Percentiles rank a stretch among this genome's conserved stretches.
Conservation (phyloP, 2,329 filamentous ascomycete species). For the Cladophialophora exuberans region DNA sequence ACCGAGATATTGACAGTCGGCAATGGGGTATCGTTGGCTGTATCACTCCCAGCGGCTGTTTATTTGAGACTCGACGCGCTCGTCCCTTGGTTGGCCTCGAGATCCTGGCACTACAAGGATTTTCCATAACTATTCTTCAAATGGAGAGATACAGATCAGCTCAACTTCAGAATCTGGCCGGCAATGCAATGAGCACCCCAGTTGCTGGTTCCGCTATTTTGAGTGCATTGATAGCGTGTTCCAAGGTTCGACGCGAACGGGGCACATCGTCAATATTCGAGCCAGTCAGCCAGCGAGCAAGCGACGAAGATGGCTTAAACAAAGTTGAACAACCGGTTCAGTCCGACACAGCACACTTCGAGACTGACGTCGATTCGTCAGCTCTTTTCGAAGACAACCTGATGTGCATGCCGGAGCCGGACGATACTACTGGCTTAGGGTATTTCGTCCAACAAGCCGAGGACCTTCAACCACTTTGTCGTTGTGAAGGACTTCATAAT, state of each 20-base stretch:
- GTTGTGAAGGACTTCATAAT: slow-evolving; percentile 57
- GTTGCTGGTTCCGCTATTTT: slow-evolving; percentile 69
- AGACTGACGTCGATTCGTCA: no score
- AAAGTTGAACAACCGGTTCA: no score
- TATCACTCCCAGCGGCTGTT: slow-evolving; percentile 67
- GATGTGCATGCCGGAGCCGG: neutral
- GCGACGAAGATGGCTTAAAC: no score
- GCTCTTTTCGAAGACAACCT: no score
- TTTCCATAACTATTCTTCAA: slow-evolving; percentile 65
- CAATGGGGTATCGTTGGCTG: slow-evolving; percentile 66
- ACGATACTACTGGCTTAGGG: neutral
- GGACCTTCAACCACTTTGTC: slow-evolving; percentile 51
- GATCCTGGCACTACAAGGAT: slow-evolving; percentile 67
- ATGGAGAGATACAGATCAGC: slow-evolving; percentile 65
- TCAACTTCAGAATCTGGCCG: slow-evolving; percentile 70
- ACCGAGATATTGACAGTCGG: slow-evolving; percentile 56
- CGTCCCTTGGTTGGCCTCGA: slow-evolving; percentile 66
- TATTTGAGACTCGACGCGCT: slow-evolving; percentile 63
- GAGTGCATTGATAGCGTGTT: slow-evolving; percentile 56
- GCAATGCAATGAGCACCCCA: slow-evolving; percentile 78
- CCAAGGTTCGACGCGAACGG: slow-evolving; percentile 15
- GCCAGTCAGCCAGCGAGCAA: neutral
- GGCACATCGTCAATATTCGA: slow-evolving; percentile 12
- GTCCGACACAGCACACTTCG: no score
- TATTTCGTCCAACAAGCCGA: slow-evolving; percentile 4